Evolutionary conservation across 2,329 filamentous ascomycete species (phyloP).

Genomic region (Trichophyton benhamiae): DNA sequence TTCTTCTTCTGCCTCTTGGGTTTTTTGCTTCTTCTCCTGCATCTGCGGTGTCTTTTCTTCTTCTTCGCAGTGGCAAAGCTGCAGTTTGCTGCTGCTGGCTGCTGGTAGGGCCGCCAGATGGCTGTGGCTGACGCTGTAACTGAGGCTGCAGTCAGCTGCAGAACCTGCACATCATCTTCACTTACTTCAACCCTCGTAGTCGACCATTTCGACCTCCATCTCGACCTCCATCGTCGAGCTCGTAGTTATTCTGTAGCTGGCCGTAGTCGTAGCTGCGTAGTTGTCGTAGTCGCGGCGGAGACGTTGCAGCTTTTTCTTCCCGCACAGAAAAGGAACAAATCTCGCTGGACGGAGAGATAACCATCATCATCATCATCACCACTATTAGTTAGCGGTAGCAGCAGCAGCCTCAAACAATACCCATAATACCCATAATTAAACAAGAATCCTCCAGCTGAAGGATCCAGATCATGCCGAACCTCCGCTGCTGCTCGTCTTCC

Average conservation of each 20-base stretch:
- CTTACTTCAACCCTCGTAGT: background rate
- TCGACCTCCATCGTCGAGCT: background rate
- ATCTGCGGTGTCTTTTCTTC: background rate
- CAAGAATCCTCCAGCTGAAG: background rate
- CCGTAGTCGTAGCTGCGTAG: background rate
- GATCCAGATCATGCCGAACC: background rate
- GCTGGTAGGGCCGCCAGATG: background rate
- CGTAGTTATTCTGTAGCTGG: no score
- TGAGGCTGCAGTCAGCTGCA: background rate
- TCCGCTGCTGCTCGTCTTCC: slow-evolving; percentile 16
- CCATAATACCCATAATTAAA: no score
- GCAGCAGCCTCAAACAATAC: no score
- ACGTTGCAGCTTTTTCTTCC: background rate
- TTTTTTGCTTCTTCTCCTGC: background rate
- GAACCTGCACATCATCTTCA: background rate
- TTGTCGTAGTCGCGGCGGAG: background rate
- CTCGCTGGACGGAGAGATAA: background rate
- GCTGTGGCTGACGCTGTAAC: background rate
- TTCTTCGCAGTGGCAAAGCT: background rate
- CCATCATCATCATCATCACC: no score
- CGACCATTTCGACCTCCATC: background rate
- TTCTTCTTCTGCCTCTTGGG: background rate
- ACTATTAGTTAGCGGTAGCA: no score
- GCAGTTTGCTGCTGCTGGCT: background rate
- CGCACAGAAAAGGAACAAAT: slow-evolving; percentile 1